phyloP scores from a whole-genome alignment of 345 rosid genomes.

The Euphorbia peplus region DNA sequence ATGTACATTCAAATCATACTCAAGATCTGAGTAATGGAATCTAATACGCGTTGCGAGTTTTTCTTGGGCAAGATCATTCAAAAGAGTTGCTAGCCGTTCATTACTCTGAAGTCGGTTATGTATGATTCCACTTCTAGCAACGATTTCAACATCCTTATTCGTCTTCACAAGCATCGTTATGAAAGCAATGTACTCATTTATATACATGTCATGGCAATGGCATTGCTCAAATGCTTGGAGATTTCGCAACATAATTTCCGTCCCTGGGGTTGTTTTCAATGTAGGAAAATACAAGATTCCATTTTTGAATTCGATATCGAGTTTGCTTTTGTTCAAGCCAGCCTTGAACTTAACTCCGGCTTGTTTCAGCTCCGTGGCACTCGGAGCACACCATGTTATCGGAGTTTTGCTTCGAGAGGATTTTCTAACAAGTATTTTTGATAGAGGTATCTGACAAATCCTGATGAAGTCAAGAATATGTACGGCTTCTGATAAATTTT shows the following conservation, averaged over 20 bases:
- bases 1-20: not conserved
- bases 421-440: not conserved
- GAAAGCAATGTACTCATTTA: not conserved
- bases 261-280: not conserved
- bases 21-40: not conserved
- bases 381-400: not conserved
- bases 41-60: not conserved
- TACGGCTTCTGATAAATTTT: not conserved
- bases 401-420: not conserved
- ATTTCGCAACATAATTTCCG: not conserved
- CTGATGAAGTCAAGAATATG: slow-evolving; percentile 22
- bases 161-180: not conserved
- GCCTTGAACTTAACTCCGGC: not conserved
- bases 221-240: not conserved
- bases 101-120: not conserved
- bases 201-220: not conserved
- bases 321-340: not conserved
- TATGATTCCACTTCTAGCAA: not conserved
- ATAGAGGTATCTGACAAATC: not conserved
- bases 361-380: not conserved
- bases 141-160: not conserved
- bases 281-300: not conserved
- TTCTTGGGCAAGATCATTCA: too few relatives aligned
- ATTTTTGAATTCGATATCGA: not conserved
- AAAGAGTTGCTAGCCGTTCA: too few relatives aligned